Evolutionary conservation across 148 eudicot species (phyloP).

Genomic region (Fagopyrum esculentum): DNA sequence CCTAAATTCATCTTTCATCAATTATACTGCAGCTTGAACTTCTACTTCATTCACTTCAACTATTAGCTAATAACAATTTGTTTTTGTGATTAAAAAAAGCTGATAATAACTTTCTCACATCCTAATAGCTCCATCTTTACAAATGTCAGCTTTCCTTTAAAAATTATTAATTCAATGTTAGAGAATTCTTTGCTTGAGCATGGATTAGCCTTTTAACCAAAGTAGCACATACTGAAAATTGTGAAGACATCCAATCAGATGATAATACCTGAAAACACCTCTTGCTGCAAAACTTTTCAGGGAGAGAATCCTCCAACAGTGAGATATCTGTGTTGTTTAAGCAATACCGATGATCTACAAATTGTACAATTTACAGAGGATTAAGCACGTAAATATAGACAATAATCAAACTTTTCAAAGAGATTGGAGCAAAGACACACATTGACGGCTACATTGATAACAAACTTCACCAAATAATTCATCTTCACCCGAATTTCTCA

Average conservation of each 20-base stretch:
- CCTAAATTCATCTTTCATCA: background rate
- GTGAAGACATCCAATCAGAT: background rate
- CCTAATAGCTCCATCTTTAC: background rate
- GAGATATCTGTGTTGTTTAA: conserved; percentile 23
- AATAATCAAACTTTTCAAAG: conserved; percentile 2
- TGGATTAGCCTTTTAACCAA: background rate
- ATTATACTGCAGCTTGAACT: background rate
- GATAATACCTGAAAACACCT: conserved; percentile 35
- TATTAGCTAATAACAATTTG: background rate
- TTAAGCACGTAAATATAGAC: conserved; percentile 4
- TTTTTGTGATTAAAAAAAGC: background rate
- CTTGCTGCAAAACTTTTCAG: conserved; percentile 37
- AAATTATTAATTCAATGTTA: background rate
- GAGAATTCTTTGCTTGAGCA: background rate
- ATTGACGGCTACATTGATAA: conserved; percentile 42
- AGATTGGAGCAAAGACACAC: conserved; percentile 20
- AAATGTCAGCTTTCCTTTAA: background rate
- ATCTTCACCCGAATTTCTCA: conserved; percentile 16
- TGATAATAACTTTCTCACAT: background rate
- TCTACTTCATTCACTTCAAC: background rate
- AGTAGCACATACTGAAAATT: background rate
- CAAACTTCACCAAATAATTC: conserved; percentile 27
- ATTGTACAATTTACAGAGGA: conserved; percentile 10
- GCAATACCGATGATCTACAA: conserved; percentile 39
- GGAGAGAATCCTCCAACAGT: conserved; percentile 19